Evolutionary conservation across 2,329 filamentous ascomycete genomes (phyloP), one percentile per base, ranked within the genome.

Genomic region (Thermoascus crustaceus): DNA sequence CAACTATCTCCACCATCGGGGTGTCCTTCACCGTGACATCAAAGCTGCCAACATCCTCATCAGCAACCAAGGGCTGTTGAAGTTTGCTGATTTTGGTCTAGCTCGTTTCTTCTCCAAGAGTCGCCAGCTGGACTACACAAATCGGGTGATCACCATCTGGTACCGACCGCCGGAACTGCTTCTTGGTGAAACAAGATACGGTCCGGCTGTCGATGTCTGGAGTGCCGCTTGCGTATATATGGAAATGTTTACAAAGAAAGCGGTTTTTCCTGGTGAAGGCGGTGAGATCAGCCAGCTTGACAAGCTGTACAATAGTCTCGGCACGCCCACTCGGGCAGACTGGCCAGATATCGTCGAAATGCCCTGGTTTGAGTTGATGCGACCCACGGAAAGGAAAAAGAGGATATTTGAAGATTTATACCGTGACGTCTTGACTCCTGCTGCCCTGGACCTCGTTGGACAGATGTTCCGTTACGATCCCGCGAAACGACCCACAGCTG

Each of bases 81-180:
- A 96, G 60, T 75, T 94, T 42, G 91, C 91, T 19, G 91, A 98
- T 59, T 98, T 98, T 59, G 91, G 91, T 13, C 75, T 98, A 9
- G 91, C 91, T 8, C 81, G 93, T 23, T 98, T 98, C 62, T 98
- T 94, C 54, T 85, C 87, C 21, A 98, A 98, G 58, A 80, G 82
- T 32, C 80, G 82, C 41, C 85, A 91, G 58, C 75, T 94, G 30
- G 89, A 98, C 58, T 98, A 98, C 60, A 98, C 91, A 2, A 98
- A 98, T 56, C 83, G 91, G 22, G 93, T 98, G 49, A 94, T 98
- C 55, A 98, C 91, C 2, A 95, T 98, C 46, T 98, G 93, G 93
- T 95, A 95, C 58, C 78, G 88, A 3, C 85, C 86, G 0, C 87
- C 88, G 0, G 88, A 95, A 57, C 72, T 95, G n/a, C 68, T 94